Evolutionary conservation across 768 basidiomycete genomes (phyloP), one percentile per base, ranked within the genome.

Genomic region (Suillus plorans): DNA sequence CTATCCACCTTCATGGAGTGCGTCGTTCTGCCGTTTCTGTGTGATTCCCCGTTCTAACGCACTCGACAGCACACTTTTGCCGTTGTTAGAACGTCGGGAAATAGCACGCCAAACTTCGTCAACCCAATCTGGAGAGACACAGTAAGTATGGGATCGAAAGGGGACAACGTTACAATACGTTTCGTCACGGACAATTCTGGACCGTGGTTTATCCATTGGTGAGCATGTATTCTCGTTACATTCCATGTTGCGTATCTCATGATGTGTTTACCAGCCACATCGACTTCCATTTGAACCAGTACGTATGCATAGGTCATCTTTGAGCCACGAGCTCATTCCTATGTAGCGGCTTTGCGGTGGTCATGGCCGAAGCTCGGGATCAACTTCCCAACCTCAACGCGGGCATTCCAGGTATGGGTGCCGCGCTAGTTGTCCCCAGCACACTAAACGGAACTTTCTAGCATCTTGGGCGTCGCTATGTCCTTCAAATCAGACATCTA

Each of bases 131-230:
- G 62, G 64, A 73, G 80, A 18, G 80, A 81, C 57, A 74, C 73
- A 0, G 66, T 76, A 37, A 77, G 71, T 47, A 77, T 74, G 69
- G 74, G 76, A n/a, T 69, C 65, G 2, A 69, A 82, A 73, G 64
- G 63, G 0, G 73, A 83, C 72, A 75, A 83, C 69, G 82, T 84
- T 36, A 83, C 83, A 4, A 77, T 91, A 60, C 82, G 88, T 42
- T 90, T 88, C 74, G 70, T 76, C 31, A 88, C 88, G 4, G 84
- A 90, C 69, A 90, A 90, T 73, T 81, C 88, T 4, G 89, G 89
- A 13, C 84, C 84, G 4, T 88, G 86, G 84, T 77, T 84, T 67
- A 65, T 83, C 37, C 83, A 84, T 66, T 84, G 76, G 76, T 73
- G 44, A 61, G 70, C 44, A 58, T 10, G 22, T 10, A 14, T 49